Evolutionary conservation across 768 basidiomycete species (phyloP).

Genomic region (Exidia glandulosa): DNA sequence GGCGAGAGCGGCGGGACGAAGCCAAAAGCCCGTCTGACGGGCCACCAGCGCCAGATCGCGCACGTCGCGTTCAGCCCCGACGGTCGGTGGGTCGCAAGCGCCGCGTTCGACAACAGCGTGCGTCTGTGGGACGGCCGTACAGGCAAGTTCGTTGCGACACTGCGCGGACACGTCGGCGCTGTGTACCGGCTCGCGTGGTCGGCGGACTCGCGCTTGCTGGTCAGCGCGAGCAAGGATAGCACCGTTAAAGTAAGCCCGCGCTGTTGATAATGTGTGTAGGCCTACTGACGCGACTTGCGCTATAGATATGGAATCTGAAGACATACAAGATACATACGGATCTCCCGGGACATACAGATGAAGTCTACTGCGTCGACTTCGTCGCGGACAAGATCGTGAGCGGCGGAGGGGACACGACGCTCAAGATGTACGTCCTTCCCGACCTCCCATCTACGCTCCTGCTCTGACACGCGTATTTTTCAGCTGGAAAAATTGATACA

Average conservation of each 20-base stretch:
- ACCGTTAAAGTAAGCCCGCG: constrained; percentile 70
- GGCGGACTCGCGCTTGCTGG: constrained; percentile 80
- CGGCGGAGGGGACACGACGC: constrained; percentile 82
- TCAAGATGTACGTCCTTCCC: constrained; percentile 70
- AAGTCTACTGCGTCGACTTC: constrained; percentile 98
- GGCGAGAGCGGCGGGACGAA: constrained; percentile 30
- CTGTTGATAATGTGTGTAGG: not conserved
- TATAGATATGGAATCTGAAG: constrained; percentile 90
- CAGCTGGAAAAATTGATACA: constrained; percentile 5
- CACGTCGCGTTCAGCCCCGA: constrained; percentile 95
- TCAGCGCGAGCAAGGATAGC: constrained; percentile 92
- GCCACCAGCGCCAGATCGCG: constrained; percentile 89
- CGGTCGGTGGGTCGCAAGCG: constrained; percentile 83
- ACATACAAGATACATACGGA: constrained; percentile 92
- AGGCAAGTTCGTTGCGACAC: constrained; percentile 72
- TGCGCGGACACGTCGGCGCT: constrained; percentile 86
- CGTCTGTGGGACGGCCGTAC: constrained; percentile 76
- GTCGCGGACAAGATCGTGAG: constrained; percentile 98
- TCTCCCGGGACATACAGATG: constrained; percentile 91
- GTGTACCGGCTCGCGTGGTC: constrained; percentile 96
- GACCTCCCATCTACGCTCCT: not conserved
- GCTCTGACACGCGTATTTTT: not conserved
- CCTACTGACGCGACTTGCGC: not conserved
- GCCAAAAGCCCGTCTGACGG: constrained; percentile 70
- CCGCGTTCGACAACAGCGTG: constrained; percentile 83